Percentiles rank a stretch among this genome's conserved stretches.
Evolutionary conservation across 2,329 filamentous ascomycete species (phyloP).

Genomic region (Neofusicoccum laricinum): DNA sequence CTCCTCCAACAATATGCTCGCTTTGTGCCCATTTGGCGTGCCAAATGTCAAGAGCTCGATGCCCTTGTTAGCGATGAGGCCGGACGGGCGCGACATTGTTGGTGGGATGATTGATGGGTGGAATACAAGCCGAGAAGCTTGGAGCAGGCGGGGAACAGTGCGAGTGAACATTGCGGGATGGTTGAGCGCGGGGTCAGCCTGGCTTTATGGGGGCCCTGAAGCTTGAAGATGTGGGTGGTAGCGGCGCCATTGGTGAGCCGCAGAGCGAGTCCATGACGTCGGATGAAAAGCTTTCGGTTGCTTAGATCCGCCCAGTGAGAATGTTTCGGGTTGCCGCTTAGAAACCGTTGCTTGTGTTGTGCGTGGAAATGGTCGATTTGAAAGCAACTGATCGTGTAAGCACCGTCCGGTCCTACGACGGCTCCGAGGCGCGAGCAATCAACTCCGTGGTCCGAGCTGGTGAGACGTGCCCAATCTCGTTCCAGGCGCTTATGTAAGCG

Average conservation of each 20-base stretch:
- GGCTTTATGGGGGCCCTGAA: not conserved
- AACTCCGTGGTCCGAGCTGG: not conserved
- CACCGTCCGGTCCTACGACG: not conserved
- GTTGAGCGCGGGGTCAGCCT: not conserved
- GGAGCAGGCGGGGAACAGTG: slow-evolving; percentile 1
- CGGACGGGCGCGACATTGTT: slow-evolving; percentile 24
- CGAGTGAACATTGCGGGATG: not conserved
- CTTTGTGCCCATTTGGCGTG: slow-evolving; percentile 53
- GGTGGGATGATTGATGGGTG: not conserved
- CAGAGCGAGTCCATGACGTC: not conserved
- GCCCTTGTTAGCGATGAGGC: slow-evolving; percentile 60
- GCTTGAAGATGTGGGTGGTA: not conserved
- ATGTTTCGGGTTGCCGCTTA: not conserved
- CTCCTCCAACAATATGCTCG: slow-evolving; percentile 62
- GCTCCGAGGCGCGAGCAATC: not conserved
- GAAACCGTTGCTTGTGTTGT: not conserved
- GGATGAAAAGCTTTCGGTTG: not conserved
- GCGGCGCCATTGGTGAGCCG: not conserved
- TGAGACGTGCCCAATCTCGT: not conserved
- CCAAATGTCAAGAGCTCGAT: slow-evolving; percentile 63
- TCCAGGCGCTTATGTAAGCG: not conserved
- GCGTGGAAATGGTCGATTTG: not conserved
- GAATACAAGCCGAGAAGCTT: not conserved
- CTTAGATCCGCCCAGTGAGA: not conserved
- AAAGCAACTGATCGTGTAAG: not conserved